phyloP scores from a whole-genome alignment of 768 basidiomycete species.

The Fibroporia radiculosa region DNA sequence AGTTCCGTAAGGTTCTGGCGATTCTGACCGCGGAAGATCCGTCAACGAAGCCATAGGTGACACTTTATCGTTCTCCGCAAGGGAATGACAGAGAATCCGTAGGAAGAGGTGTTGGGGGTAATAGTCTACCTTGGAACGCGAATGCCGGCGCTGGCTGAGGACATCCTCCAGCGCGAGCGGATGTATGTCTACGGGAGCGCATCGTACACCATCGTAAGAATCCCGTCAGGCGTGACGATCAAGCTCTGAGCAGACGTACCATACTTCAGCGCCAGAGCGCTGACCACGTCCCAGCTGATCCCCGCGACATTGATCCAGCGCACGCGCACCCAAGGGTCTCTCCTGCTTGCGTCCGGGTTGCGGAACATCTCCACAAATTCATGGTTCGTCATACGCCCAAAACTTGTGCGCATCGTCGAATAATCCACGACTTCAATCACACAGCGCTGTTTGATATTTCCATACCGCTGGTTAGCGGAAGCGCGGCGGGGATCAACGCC shows the following conservation, averaged over 20 bases:
- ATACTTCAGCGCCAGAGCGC: constrained; percentile 56
- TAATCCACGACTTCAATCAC: constrained; percentile 64
- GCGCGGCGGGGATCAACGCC: constrained; percentile 61
- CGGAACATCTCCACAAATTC: constrained; percentile 54
- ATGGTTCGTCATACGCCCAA: constrained; percentile 48
- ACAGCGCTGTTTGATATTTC: constrained; percentile 52
- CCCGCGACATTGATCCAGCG: constrained; percentile 73
- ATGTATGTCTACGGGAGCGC: constrained; percentile 42
- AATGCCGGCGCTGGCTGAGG: constrained; percentile 45
- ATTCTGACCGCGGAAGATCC: constrained; percentile 26
- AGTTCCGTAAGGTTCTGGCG: constrained; percentile 20
- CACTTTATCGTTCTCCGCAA: constrained; percentile 22
- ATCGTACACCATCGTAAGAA: neutral
- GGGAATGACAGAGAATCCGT: constrained; percentile 56
- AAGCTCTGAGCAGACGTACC: constrained; percentile 27
- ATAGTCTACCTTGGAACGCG: constrained; percentile 65
- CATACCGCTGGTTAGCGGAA: constrained; percentile 47
- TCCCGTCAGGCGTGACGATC: neutral
- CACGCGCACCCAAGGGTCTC: constrained; percentile 58
- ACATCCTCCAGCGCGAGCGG: constrained; percentile 68
- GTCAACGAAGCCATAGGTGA: constrained; percentile 16
- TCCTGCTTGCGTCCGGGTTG: constrained; percentile 33
- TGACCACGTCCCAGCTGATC: constrained; percentile 64
- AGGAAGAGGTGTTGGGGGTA: constrained; percentile 66
- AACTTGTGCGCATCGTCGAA: constrained; percentile 45